Evolutionary conservation across 1,284 basidiomycete genomes (phyloP), one percentile per base, ranked within the genome.

Genomic region (Omphalotus olearius): DNA sequence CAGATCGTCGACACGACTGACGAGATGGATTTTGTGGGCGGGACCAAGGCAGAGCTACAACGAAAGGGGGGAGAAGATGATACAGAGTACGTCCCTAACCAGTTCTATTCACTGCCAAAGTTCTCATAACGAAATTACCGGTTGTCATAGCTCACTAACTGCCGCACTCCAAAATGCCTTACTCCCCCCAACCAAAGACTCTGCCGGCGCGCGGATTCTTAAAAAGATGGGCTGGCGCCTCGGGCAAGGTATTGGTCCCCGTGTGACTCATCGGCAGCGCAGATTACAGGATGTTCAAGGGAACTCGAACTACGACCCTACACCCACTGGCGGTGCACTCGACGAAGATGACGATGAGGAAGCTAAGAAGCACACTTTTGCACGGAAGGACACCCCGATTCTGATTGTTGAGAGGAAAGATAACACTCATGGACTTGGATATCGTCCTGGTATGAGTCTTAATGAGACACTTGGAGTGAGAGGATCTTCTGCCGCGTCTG

Each of bases 181-280:
- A 58, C 68, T 83, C 18, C 85, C 80, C 36, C 70, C 75, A 44
- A 78, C 76, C 36, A 83, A 80, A 40, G 85, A 90, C 56, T 89
- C 89, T 6, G 72, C 79, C 18, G 94, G 94, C 0, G 85, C 88
- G 6, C 80, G 83, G 28, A 82, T 98, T 3, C 77, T 99, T 45
- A 87, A 86, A 68, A 94, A 93, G 67, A 96, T 98, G 85, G 96
- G 96, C 0, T 98, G 96, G 96, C 79, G 87, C 51, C 70, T 85
- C 0, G 96, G 95, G 0, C 93, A 97, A 66, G 96, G 94, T 4
- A 82, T 98, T 23, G 96, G 96, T 0, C 93, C 94, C 1, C 82
- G 94, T 6, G 74, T 98, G n/a, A 85, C 91, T 1, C 80, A 88
- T 51, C 77, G 82, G 36, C 85, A 91, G 62, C 80, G 88, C 36